Conservation (phyloP, 1,284 basidiomycete genomes). For the Anthracocystis walkeri region DNA sequence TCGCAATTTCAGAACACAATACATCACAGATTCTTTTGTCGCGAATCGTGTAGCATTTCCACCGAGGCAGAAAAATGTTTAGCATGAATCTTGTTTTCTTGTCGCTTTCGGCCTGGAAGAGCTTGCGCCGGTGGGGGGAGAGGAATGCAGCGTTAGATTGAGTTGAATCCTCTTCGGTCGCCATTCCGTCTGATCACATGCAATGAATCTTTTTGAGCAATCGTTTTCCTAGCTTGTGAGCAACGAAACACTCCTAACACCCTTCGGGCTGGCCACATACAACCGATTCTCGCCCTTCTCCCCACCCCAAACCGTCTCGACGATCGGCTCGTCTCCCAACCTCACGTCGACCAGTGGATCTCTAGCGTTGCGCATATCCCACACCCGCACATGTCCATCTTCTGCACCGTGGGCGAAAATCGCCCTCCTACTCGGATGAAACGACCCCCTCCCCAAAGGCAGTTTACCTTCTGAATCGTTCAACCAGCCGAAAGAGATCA, state of each 20-base stretch:
- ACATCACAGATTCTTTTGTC: no score
- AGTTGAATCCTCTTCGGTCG: no score
- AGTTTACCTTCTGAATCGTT: slow-evolving; percentile 32
- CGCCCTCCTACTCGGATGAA: slow-evolving; percentile 33
- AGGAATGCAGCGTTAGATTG: no score
- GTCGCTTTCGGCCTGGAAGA: no score
- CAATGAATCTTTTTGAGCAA: no score
- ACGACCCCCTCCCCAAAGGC: slow-evolving; percentile 34
- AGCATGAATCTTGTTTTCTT: no score
- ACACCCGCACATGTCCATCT: slow-evolving; percentile 41
- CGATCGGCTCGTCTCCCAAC: slow-evolving; percentile 40
- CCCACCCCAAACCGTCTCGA: slow-evolving; percentile 35
- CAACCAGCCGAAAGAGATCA: slow-evolving; percentile 48
- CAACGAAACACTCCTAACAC: slow-evolving; percentile 24
- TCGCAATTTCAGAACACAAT: neutral
- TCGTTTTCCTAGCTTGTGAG: neutral
- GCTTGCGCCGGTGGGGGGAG: no score
- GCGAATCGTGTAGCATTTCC: no score
- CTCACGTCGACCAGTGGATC: slow-evolving; percentile 33
- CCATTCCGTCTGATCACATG: no score
- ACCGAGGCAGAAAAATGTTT: no score
- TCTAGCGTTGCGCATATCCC: slow-evolving; percentile 43
- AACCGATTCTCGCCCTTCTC: slow-evolving; percentile 16
- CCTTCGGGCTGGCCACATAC: slow-evolving; percentile 28
- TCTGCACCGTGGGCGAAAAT: slow-evolving; percentile 48